Evolutionary conservation across 2,329 filamentous ascomycete genomes (phyloP).

Genomic region (Stachybotrys echinatus): DNA sequence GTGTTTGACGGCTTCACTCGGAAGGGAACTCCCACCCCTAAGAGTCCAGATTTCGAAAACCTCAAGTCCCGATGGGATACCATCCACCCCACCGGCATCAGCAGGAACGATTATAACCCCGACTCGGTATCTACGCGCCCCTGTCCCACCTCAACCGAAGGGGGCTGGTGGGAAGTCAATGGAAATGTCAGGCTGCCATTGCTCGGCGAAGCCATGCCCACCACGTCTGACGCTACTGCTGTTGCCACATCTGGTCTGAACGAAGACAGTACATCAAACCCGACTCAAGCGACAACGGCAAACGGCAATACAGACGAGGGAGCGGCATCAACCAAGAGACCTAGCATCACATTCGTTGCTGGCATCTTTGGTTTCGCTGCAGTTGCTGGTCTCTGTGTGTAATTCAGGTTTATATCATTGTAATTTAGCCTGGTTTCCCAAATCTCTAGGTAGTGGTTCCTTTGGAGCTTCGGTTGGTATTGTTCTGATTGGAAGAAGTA

Average conservation of each 20-base stretch:
- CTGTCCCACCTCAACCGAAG: conserved; percentile 65
- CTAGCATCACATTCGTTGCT: background rate
- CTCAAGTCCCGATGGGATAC: conserved; percentile 72
- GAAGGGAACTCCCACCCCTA: conserved; percentile 67
- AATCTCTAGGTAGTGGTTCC: too few species aligned
- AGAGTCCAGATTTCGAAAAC: conserved; percentile 73
- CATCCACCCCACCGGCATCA: conserved; percentile 63
- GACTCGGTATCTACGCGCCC: conserved; percentile 54
- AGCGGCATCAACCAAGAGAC: background rate
- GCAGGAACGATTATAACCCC: conserved; percentile 59
- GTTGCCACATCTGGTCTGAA: background rate
- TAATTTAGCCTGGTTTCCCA: too few species aligned
- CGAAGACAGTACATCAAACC: background rate
- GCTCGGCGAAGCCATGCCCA: conserved; percentile 48
- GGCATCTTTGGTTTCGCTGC: background rate
- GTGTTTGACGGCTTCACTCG: conserved; percentile 63
- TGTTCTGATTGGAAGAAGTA: too few species aligned
- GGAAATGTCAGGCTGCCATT: conserved; percentile 66
- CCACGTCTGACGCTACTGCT: background rate
- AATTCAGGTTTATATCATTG: too few species aligned
- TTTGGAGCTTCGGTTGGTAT: too few species aligned
- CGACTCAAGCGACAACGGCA: background rate
- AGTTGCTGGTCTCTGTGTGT: background rate
- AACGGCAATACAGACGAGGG: background rate
- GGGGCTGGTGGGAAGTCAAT: conserved; percentile 76